phyloP scores from a whole-genome alignment of 257 asterid species.

The Salvia splendens region DNA sequence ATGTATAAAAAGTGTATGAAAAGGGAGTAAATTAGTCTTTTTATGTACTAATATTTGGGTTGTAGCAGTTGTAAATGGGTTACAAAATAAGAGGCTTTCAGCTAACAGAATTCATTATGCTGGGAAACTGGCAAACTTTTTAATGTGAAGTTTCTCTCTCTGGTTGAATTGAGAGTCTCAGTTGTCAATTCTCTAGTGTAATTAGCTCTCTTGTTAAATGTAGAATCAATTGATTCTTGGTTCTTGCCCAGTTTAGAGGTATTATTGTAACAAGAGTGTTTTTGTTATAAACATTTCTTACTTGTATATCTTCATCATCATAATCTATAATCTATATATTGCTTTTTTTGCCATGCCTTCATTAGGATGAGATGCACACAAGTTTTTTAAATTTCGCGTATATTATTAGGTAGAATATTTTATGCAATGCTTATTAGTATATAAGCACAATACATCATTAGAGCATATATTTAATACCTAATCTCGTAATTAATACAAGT shows the following conservation, averaged over 20 bases:
- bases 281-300: constrained; percentile 7
- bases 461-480: too few relatives aligned
- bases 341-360: too few relatives aligned
- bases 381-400: too few relatives aligned
- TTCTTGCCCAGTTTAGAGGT: constrained; percentile 14
- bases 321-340: too few relatives aligned
- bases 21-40: constrained; percentile 31
- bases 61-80: constrained; percentile 56
- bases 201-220: not conserved
- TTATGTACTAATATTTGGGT: constrained; percentile 22
- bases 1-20: constrained; percentile 34
- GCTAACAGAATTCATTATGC: constrained; percentile 31
- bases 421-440: too few relatives aligned
- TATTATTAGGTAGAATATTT: too few relatives aligned
- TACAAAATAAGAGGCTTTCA: constrained; percentile 42
- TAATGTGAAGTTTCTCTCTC: constrained; percentile 16
- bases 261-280: not conserved
- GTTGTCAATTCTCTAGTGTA: not conserved
- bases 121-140: constrained; percentile 31
- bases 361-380: too few relatives aligned
- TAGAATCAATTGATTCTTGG: not conserved
- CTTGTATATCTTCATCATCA: not conserved
- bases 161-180: not conserved
- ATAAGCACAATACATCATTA: too few relatives aligned
- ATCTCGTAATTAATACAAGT: too few relatives aligned